Evolutionary conservation across 768 basidiomycete species (phyloP), one percentile per base, ranked within the genome.

Genomic region (Mycena filopes): DNA sequence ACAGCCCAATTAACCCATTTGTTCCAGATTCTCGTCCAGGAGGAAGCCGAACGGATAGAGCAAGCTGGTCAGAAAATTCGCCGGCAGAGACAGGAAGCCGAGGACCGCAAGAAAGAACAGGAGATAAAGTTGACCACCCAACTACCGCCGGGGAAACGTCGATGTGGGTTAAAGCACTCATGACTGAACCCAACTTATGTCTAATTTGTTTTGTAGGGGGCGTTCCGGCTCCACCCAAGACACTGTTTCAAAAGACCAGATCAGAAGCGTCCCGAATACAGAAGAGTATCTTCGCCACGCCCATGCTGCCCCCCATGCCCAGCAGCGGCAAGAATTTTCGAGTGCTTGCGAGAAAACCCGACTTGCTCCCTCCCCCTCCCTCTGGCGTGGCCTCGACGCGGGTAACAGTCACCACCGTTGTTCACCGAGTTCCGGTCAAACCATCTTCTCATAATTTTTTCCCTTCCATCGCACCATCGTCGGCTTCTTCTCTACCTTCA

Each of bases 211-310:
- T 58, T 67, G 40, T 58, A 84, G 84, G 82, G 81, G 76, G 76
- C 5, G 68, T 72, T 48, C 74, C 73, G 38, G 48, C 75, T 12
- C 82, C 77, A 68, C 88, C 90, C 23, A 93, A 89, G 78, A 83
- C 89, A 18, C 79, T 94, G 21, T 89, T 95, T 69, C 90, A 94
- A 80, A 93, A 91, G 78, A 89, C 92, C 8, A 86, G 86, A 62
- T 81, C 81, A 45, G 90, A 93, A 70, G 89, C 91, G 13, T 88
- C 85, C 28, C 90, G 86, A 75, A 76, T 89, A 48, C 87, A 89
- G 74, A 87, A 84, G 74, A 84, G 85, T 31, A 77, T 92, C 70
- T 89, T 87, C 70, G 78, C 78, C 48, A 74, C 84, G 50, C 83
- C 84, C 46, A 80, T 84, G 62, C 63, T 87, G 33, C 87, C 86